phyloP scores from a whole-genome alignment of 2,329 filamentous ascomycete genomes.

The Hypoxylon sp. region DNA sequence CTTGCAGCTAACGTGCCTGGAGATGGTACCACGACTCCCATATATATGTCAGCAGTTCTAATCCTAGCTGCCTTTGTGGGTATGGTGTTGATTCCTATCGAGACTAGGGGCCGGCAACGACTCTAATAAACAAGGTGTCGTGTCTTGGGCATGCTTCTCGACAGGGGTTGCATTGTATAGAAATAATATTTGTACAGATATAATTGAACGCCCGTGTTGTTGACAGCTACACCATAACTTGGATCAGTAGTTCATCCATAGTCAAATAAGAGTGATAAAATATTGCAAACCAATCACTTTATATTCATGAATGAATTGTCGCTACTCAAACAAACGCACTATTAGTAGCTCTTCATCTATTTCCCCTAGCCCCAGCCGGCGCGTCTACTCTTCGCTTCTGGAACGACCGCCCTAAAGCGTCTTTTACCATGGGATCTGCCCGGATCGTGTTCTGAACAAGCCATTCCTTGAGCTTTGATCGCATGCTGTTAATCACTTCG shows the following conservation, averaged over 20 bases:
- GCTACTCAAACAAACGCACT: conserved; percentile 18
- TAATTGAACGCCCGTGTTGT: not conserved
- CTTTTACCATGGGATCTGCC: conserved; percentile 84
- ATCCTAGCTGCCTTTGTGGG: conserved; percentile 72
- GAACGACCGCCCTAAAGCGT: conserved; percentile 80
- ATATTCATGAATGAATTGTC: conserved; percentile 12
- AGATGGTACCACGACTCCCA: conserved; percentile 69
- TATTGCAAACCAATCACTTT: conserved; percentile 9
- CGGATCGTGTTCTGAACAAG: conserved; percentile 88
- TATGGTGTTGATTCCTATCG: conserved; percentile 74
- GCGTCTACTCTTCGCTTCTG: conserved; percentile 74
- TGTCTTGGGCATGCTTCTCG: not conserved
- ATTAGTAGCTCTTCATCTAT: conserved; percentile 53
- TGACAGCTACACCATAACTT: conserved; percentile 6
- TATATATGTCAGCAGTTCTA: conserved; percentile 70
- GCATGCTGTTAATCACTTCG: conserved; percentile 73
- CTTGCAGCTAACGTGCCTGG: conserved; percentile 74
- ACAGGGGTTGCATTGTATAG: not conserved
- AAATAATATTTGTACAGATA: conserved; percentile 1
- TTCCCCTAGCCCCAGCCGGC: conserved; percentile 72
- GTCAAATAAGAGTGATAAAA: conserved; percentile 10
- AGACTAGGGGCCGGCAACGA: conserved; percentile 72
- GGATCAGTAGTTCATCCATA: conserved; percentile 9
- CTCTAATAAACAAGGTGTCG: conserved; percentile 57
- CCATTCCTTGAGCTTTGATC: conserved; percentile 85